Evolutionary conservation across 768 basidiomycete species (phyloP).

Genomic region (Pilatotrama ljubarskyi): DNA sequence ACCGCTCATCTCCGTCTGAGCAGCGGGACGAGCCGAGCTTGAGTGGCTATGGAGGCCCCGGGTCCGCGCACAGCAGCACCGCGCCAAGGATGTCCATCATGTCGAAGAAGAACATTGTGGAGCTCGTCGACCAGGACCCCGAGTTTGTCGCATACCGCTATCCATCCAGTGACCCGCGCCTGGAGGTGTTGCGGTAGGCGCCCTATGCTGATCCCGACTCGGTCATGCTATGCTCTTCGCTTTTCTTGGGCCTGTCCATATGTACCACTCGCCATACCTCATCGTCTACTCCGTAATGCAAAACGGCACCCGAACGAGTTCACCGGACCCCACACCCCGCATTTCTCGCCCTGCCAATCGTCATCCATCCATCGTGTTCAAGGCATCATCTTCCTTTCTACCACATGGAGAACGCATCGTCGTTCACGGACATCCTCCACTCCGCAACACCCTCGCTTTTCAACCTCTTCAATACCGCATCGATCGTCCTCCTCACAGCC

Average conservation of each 20-base stretch:
- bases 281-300: neutral
- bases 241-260: neutral
- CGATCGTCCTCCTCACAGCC: neutral
- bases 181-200: slow-evolving; percentile 65
- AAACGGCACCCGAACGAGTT: neutral
- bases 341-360: neutral
- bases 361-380: neutral
- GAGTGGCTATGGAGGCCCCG: slow-evolving; percentile 48
- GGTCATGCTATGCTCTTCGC: neutral
- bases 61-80: slow-evolving; percentile 49
- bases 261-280: slow-evolving; percentile 8
- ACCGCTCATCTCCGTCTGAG: slow-evolving; percentile 33
- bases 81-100: slow-evolving; percentile 59
- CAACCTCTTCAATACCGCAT: neutral
- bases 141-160: slow-evolving; percentile 89
- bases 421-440: neutral
- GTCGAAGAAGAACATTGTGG: slow-evolving; percentile 72
- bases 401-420: neutral
- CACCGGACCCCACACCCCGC: neutral
- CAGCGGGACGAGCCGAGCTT: slow-evolving; percentile 48
- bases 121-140: slow-evolving; percentile 79
- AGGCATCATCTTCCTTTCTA: neutral
- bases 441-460: neutral
- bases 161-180: slow-evolving; percentile 71
- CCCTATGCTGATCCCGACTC: too few species aligned